A percentile compares a stretch with the other conserved stretches of the same genome.
Evolutionary conservation across 1,284 basidiomycete genomes (phyloP).

Genomic region (Tremellales sp.): DNA sequence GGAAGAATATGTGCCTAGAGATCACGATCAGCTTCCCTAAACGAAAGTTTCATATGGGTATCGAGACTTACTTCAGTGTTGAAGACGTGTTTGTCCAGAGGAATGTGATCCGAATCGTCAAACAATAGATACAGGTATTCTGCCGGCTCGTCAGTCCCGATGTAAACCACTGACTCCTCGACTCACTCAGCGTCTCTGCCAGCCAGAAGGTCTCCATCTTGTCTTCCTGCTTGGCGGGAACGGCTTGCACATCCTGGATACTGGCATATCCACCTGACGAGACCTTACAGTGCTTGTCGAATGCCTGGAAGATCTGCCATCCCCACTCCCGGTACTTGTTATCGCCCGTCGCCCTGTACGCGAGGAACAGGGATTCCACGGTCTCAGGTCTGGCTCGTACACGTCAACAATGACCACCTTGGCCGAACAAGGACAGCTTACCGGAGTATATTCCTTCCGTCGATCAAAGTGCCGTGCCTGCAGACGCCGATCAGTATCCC

Average conservation of each 20-base stretch:
- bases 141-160: conserved; percentile 10
- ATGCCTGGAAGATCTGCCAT: conserved; percentile 87
- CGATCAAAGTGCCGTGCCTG: conserved; percentile 54
- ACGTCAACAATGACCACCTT: conserved; percentile 2
- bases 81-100: conserved; percentile 79
- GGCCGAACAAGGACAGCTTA: conserved; percentile 33
- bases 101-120: conserved; percentile 65
- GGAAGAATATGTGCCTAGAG: conserved; percentile 46
- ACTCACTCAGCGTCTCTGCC: conserved; percentile 77
- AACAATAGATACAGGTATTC: conserved; percentile 90
- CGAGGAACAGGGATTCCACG: conserved; percentile 87
- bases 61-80: conserved; percentile 72
- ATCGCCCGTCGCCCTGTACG: conserved; percentile 78
- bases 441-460: conserved; percentile 87
- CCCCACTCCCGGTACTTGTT: conserved; percentile 74
- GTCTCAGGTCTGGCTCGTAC: conserved; percentile 71
- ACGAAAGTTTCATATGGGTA: neutral
- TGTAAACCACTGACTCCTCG: neutral
- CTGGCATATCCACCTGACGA: conserved; percentile 76
- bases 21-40: neutral
- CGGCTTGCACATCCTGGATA: conserved; percentile 74
- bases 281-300: conserved; percentile 72
- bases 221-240: conserved; percentile 65
- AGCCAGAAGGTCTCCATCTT: conserved; percentile 95
- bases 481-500: conserved; percentile 24